Percentiles rank a stretch among this genome's conserved stretches.
Evolutionary conservation across 208 protist species (phyloP).

Genomic region (Crithidia expoeki): DNA sequence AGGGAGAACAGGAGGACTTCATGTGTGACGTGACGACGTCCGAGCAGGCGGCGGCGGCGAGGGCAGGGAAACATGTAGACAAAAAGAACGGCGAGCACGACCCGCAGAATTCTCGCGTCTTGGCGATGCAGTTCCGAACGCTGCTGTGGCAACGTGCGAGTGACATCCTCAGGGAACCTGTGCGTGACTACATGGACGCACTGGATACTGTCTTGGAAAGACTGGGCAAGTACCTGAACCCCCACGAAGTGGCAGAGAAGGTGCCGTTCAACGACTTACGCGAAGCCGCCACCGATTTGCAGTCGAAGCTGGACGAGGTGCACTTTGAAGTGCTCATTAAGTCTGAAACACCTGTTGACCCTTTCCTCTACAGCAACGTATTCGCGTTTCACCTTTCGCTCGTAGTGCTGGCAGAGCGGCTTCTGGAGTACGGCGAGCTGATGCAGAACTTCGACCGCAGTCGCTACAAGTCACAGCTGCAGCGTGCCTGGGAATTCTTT

Average conservation of each 20-base stretch:
- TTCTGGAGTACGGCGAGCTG: conserved; percentile 43
- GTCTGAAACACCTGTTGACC: conserved; percentile 27
- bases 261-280: conserved; percentile 59
- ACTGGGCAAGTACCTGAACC: conserved; percentile 49
- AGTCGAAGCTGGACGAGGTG: conserved; percentile 46
- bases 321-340: conserved; percentile 51
- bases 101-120: neutral
- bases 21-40: neutral
- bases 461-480: conserved; percentile 48
- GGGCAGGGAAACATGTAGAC: neutral
- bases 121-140: conserved; percentile 9
- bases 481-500: conserved; percentile 57
- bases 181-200: conserved; percentile 36
- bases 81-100: neutral
- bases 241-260: conserved; percentile 30
- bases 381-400: conserved; percentile 41
- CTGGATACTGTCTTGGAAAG: conserved; percentile 40
- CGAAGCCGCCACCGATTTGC: conserved; percentile 37
- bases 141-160: conserved; percentile 17
- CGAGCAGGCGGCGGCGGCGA: too few relatives aligned
- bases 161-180: conserved; percentile 21
- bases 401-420: conserved; percentile 45
- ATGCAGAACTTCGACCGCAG: conserved; percentile 56
- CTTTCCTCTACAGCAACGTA: conserved; percentile 43
- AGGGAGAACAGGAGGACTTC: conserved; percentile 5